phyloP scores from a whole-genome alignment of 1,284 basidiomycete genomes.

The Ganoderma lucidum region DNA sequence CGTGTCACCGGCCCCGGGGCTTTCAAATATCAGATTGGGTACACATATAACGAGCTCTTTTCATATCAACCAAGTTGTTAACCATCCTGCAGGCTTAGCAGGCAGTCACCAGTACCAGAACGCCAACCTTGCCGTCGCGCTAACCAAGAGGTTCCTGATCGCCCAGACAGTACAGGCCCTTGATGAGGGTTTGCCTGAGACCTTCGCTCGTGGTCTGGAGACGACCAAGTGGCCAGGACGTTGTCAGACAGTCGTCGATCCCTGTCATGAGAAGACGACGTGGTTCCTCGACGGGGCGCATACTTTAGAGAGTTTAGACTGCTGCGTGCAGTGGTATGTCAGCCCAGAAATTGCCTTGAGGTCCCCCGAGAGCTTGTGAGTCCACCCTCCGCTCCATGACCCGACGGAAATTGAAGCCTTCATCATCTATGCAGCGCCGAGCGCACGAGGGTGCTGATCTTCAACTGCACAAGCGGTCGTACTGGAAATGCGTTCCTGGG shows the following conservation, averaged over 20 bases:
- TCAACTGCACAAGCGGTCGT: slow-evolving; percentile 96
- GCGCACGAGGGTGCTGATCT: slow-evolving; percentile 74
- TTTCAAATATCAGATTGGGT: slow-evolving; percentile 74
- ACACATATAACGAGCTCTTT: slow-evolving; percentile 25
- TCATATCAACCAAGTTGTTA: not conserved
- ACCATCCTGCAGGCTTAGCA: slow-evolving; percentile 68
- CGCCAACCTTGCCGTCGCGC: slow-evolving; percentile 85
- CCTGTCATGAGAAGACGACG: slow-evolving; percentile 55
- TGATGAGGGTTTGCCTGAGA: slow-evolving; percentile 52
- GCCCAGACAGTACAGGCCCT: slow-evolving; percentile 43
- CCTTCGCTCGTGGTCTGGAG: slow-evolving; percentile 71
- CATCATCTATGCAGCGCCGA: not conserved
- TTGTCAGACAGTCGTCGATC: slow-evolving; percentile 86
- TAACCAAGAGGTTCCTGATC: slow-evolving; percentile 77
- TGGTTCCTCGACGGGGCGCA: slow-evolving; percentile 98
- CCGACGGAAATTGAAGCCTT: not conserved
- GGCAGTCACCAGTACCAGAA: slow-evolving; percentile 94
- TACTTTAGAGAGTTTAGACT: slow-evolving; percentile 89
- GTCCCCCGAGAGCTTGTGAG: slow-evolving; percentile 33
- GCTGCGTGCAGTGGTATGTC: slow-evolving; percentile 90
- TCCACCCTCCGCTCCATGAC: not conserved
- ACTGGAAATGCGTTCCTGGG: slow-evolving; percentile 80
- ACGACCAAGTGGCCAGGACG: slow-evolving; percentile 94
- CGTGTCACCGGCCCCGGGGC: slow-evolving; percentile 53
- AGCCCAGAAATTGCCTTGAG: slow-evolving; percentile 58